Evolutionary conservation across 2,329 filamentous ascomycete genomes (phyloP), one percentile per base, ranked within the genome.

Genomic region (Botryotinia calthae): DNA sequence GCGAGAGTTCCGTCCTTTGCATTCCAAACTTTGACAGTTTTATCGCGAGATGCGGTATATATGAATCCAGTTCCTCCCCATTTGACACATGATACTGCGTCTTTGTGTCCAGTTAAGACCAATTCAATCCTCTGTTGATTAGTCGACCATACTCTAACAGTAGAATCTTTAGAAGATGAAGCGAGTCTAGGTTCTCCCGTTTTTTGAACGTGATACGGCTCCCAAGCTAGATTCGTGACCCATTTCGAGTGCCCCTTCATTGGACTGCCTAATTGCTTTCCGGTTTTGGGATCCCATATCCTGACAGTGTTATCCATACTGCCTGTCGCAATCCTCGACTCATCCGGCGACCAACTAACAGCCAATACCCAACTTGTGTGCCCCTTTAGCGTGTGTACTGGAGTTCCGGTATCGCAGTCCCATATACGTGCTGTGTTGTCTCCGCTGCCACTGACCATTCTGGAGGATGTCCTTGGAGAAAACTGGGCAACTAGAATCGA

Each of bases 371-470:
- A 98, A 74, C 92, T 92, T 2, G 91, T 91, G 82, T 98, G 96
- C 0, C 94, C 94, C 78, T 93, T 92, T 66, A 98, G 84, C 0
- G 94, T 98, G 82, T 93, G 89, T 74, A 93, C 88, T 0, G 95
- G 94, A 18, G 94, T 98, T 65, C 95, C 95, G 0, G 94, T 98
- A 79, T 98, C 93, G 66, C 94, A 95, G 79, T 99, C 95, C 94
- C 94, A 98, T 84, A 98, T 91, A 72, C 95, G 86, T 0, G 95
- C 95, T 1, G 95, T 98, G 77, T 92, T 92, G 80, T 99, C 96
- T 64, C 96, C 96, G 74, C 92, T 94, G 0, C 95, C 96, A 1
- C 93, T 97, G 0, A 94, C 95, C 82, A 98, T 87, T 73, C 91
- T 87, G 18, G 90, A 89, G 40, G 93, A 95, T 10, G 88, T 90